Evolutionary conservation across 768 basidiomycete species (phyloP).

Genomic region (Chlorophyllum brunneum): DNA sequence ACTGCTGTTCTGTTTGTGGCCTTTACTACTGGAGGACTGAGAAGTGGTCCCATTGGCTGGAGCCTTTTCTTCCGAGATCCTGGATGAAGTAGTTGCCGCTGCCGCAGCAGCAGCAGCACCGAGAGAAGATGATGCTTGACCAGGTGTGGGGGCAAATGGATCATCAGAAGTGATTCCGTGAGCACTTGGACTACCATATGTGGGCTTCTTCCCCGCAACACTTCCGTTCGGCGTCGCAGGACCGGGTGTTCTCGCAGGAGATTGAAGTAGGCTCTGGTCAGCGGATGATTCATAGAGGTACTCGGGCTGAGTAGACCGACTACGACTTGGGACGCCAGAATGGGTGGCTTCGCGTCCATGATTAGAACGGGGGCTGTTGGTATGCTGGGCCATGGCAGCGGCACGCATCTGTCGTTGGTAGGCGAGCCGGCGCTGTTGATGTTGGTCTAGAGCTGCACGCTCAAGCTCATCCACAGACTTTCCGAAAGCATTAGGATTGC

Average conservation of each 20-base stretch:
- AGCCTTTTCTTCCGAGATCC: slow-evolving; percentile 16
- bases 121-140: slow-evolving; percentile 3
- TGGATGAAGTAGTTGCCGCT: slow-evolving; percentile 15
- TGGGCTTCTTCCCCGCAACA: slow-evolving; percentile 17
- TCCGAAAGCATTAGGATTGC: slow-evolving; percentile 47
- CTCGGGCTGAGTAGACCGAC: slow-evolving; percentile 64
- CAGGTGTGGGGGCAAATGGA: slow-evolving; percentile 58
- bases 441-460: slow-evolving; percentile 74
- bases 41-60: slow-evolving; percentile 5
- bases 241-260: slow-evolving; percentile 10
- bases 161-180: slow-evolving; percentile 56
- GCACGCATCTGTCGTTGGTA: slow-evolving; percentile 80
- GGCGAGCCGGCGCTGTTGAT: slow-evolving; percentile 76
- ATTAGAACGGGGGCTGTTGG: slow-evolving; percentile 33
- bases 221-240: slow-evolving; percentile 27
- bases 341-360: slow-evolving; percentile 48
- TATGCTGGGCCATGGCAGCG: slow-evolving; percentile 29
- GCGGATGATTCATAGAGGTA: slow-evolving; percentile 71
- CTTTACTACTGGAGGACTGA: slow-evolving; percentile 25
- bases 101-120: slow-evolving; percentile 18
- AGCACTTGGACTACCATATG: slow-evolving; percentile 31
- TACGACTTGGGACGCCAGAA: slow-evolving; percentile 38
- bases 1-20: slow-evolving; percentile 45
- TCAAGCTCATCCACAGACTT: slow-evolving; percentile 78
- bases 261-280: slow-evolving; percentile 43